Base-by-base conservation (phyloP, 768 basidiomycete genomes). In the Boletus huronensis region DNA sequence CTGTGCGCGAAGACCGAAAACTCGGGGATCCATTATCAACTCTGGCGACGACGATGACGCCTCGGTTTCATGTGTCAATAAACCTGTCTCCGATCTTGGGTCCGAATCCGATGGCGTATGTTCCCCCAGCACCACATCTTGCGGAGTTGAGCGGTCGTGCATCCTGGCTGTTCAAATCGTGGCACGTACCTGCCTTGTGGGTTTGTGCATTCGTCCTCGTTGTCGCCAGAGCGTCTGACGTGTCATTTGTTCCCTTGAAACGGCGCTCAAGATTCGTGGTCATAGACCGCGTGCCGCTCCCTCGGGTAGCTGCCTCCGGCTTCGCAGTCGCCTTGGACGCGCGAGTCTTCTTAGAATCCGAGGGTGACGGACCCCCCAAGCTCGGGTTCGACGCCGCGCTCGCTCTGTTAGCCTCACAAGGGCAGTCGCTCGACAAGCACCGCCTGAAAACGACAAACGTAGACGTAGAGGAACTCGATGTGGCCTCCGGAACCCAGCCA, bases 371-470 rank as follows among this genome's bases (percentile, higher is more conserved):
- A 25, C 14, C 48, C 13, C 14, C 40, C 13, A 1, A 13, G 5
- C 13, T 21, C 5, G 43, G 3, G 9, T 53, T 41, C 40, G 35
- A 25, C 9, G 28, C 21, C 11, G 14, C 14, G 14, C 29, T 39
- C 13, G 46, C 17, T 23, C 8, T 39, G 49, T 55, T 53, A 3
- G 42, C 54, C 25, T 57, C 62, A 7, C 62, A 60, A 34, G 50
- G 62, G 52, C 58, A 55, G 28, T 57, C 58, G 14, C 36, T 31
- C 5, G 48, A 45, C 45, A 64, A 25, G 36, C 62, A 63, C 8
- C 29, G 58, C 21, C 26, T 45, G 21, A 57, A 31, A 6, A 63
- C 44, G 35, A 61, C 8, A 34, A 60, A n/a, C 47, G 17, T 44
- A 13, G 58, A 31, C 2, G 51, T 39, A 10, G 52, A 35, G 6